Evolutionary conservation across 179 eudicot species (phyloP).

Genomic region (Camellia oleifera): DNA sequence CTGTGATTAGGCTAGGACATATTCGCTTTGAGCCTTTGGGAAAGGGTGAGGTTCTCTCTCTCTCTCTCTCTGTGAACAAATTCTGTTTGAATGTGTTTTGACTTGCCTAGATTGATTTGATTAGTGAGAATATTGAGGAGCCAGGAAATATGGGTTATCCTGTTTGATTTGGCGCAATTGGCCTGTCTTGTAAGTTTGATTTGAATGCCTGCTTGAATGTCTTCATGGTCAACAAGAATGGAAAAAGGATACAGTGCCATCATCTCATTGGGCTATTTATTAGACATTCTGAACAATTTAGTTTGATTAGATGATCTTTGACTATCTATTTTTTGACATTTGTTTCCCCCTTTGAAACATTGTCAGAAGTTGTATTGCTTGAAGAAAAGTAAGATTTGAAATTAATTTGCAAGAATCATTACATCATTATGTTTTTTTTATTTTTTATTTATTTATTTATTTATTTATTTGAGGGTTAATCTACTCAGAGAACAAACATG

Average conservation of each 20-base stretch:
- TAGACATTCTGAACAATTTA: background rate
- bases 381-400: background rate
- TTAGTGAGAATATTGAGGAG: slow-evolving; percentile 1
- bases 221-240: background rate
- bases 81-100: slow-evolving; percentile 1
- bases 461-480: background rate
- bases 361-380: slow-evolving; percentile 1
- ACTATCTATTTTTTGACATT: background rate
- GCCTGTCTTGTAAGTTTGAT: background rate
- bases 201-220: background rate
- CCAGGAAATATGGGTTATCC: background rate
- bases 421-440: background rate
- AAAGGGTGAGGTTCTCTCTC: slow-evolving; percentile 35
- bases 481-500: background rate
- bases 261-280: background rate
- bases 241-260: background rate
- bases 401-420: background rate
- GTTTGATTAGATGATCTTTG: slow-evolving; percentile 1
- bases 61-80: background rate
- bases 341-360: slow-evolving; percentile 1
- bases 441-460: no score
- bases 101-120: background rate
- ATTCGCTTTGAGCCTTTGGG: slow-evolving; percentile 68
- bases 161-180: background rate
- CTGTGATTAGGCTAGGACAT: slow-evolving; percentile 79